These are phyloP conservation scores for Microcera coccophila DNA, from an alignment of 2,329 filamentous ascomycete species.

Conservation along the genomic window DNA sequence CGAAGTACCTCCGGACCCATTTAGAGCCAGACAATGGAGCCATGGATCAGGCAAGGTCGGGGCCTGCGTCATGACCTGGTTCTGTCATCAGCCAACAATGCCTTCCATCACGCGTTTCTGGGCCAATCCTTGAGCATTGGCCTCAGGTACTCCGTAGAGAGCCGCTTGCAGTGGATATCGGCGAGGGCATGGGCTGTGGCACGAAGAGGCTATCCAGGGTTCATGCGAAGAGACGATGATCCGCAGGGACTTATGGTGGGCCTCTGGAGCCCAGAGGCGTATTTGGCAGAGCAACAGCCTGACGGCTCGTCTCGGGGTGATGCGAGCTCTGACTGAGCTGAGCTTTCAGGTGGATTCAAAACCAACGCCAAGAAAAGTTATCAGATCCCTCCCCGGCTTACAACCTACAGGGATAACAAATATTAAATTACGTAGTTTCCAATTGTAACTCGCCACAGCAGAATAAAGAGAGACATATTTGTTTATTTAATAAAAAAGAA, in stretches of 20 bases:
- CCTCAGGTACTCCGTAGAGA: too few relatives aligned
- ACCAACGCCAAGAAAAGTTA: conserved; percentile 25
- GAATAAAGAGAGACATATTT: too few relatives aligned
- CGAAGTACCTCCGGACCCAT: background rate
- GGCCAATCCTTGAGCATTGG: conserved; percentile 6
- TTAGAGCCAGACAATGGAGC: conserved; percentile 5
- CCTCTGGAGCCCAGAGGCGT: background rate
- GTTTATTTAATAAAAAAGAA: too few relatives aligned
- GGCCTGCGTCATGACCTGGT: conserved; percentile 17
- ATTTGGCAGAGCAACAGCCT: background rate
- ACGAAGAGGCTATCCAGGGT: background rate
- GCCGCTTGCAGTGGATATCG: conserved; percentile 18
- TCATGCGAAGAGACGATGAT: background rate
- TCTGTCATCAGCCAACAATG: conserved; percentile 34
- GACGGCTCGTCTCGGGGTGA: background rate
- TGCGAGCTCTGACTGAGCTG: conserved; percentile 4
- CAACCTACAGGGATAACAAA: too few relatives aligned
- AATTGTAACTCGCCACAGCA: too few relatives aligned
- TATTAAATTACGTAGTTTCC: too few relatives aligned
- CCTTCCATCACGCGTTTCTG: conserved; percentile 18
- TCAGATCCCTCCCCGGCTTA: conserved; percentile 22
- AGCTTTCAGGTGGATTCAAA: conserved; percentile 15
- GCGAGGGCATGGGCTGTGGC: conserved; percentile 16
- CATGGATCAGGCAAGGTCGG: conserved; percentile 23
- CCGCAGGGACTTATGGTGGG: conserved; percentile 1